Conservation (phyloP, 1,284 basidiomycete genomes). For the Bondarzewia mesenterica region DNA sequence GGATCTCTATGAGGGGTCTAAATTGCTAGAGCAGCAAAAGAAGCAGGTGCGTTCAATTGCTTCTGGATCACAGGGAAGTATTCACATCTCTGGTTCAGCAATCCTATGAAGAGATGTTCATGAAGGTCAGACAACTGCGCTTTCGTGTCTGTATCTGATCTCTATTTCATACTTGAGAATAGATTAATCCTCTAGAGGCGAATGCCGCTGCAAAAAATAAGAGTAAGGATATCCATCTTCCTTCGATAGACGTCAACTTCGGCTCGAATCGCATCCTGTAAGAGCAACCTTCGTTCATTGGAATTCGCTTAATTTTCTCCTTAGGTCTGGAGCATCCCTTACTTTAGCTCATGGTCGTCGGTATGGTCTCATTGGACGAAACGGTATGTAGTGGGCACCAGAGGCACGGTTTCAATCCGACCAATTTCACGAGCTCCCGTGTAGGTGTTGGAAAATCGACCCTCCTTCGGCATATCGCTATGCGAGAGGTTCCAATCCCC, state of each 20-base stretch:
- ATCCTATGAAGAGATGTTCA: constrained; percentile 97
- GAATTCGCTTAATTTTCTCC: not conserved
- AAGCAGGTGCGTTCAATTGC: constrained; percentile 56
- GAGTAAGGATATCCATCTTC: constrained; percentile 94
- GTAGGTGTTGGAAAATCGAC: constrained; percentile 96
- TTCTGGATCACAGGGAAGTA: not conserved
- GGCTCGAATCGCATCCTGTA: constrained; percentile 89
- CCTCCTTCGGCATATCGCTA: constrained; percentile 89
- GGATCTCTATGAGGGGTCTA: constrained; percentile 93
- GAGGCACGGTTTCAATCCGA: not conserved
- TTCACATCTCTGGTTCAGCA: constrained; percentile 45
- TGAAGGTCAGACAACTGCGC: constrained; percentile 54
- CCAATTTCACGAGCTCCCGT: not conserved
- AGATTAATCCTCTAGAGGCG: constrained; percentile 94
- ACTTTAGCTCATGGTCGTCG: constrained; percentile 86
- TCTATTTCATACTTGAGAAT: not conserved
- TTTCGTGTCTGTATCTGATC: not conserved
- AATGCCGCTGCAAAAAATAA: constrained; percentile 80
- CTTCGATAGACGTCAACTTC: constrained; percentile 93
- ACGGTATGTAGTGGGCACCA: constrained; percentile 34
- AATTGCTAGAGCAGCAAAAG: constrained; percentile 87
- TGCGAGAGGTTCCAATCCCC: constrained; percentile 92
- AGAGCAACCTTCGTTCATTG: constrained; percentile 19
- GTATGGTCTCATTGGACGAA: constrained; percentile 81
- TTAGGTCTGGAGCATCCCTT: constrained; percentile 73